Evolutionary conservation across 352 stramenopile species (phyloP).

Genomic region (Peronospora farinosa): DNA sequence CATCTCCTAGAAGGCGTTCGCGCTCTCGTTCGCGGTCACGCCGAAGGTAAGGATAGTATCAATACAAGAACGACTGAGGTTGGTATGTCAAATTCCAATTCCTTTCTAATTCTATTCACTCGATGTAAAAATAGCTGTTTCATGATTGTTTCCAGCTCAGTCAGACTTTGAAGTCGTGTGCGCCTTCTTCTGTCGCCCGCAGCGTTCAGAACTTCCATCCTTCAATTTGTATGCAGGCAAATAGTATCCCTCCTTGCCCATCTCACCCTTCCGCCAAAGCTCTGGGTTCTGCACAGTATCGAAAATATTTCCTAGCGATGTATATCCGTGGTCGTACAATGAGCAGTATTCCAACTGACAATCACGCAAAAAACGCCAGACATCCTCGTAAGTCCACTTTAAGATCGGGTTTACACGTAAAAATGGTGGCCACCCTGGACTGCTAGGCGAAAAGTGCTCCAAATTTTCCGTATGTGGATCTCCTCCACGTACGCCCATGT

Average conservation of each 20-base stretch:
- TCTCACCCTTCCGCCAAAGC: constrained; percentile 65
- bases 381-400: constrained; percentile 92
- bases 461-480: constrained; percentile 91
- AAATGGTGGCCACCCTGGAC: constrained; percentile 91
- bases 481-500: constrained; percentile 85
- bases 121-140: constrained; percentile 5
- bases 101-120: constrained; percentile 17
- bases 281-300: constrained; percentile 93
- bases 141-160: constrained; percentile 6
- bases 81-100: constrained; percentile 3
- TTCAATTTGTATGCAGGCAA: constrained; percentile 62
- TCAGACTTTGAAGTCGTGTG: constrained; percentile 60
- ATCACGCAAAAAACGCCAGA: constrained; percentile 90
- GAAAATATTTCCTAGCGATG: constrained; percentile 91
- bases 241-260: constrained; percentile 54
- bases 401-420: constrained; percentile 98
- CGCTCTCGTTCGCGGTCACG: constrained; percentile 24
- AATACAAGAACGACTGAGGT: background rate
- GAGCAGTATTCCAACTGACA: constrained; percentile 85
- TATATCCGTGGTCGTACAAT: constrained; percentile 90
- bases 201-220: constrained; percentile 66
- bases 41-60: constrained; percentile 1
- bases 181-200: constrained; percentile 69
- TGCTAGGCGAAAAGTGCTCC: constrained; percentile 81
- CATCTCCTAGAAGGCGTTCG: constrained; percentile 10